phyloP scores from a whole-genome alignment of 1,139 yeast species.

The Protomyces arabidopsidicola region DNA sequence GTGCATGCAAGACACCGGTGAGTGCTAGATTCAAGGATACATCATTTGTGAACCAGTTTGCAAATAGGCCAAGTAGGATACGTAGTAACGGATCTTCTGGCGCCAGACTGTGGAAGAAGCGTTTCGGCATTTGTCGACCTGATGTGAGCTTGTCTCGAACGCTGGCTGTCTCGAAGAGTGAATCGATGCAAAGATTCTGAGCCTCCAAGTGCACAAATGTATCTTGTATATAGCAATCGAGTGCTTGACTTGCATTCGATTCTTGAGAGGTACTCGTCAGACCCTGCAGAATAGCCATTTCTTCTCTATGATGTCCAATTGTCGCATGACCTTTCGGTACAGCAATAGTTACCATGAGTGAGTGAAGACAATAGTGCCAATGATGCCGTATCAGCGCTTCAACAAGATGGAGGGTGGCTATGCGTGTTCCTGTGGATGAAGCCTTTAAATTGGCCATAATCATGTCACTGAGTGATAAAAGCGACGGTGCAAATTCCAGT shows the following conservation, averaged over 20 bases:
- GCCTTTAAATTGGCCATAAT: slow-evolving; percentile 34
- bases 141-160: neutral
- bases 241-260: neutral
- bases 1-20: slow-evolving; percentile 35
- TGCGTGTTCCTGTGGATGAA: slow-evolving; percentile 24
- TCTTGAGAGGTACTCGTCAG: neutral
- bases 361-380: neutral
- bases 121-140: neutral
- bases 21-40: slow-evolving; percentile 36
- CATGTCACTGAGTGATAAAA: slow-evolving; percentile 35
- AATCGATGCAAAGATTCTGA: neutral
- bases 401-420: slow-evolving; percentile 32
- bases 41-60: slow-evolving; percentile 35
- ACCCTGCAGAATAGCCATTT: neutral
- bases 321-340: neutral
- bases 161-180: neutral
- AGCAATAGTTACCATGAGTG: neutral
- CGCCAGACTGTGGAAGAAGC: slow-evolving; percentile 30
- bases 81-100: slow-evolving; percentile 33
- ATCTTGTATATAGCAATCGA: neutral
- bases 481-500: slow-evolving; percentile 17
- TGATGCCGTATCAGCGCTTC: slow-evolving; percentile 6
- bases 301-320: neutral
- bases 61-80: slow-evolving; percentile 29
- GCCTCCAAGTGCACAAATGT: neutral